Conservation (phyloP, 1,284 basidiomycete species). For the Lentinus polychrous region DNA sequence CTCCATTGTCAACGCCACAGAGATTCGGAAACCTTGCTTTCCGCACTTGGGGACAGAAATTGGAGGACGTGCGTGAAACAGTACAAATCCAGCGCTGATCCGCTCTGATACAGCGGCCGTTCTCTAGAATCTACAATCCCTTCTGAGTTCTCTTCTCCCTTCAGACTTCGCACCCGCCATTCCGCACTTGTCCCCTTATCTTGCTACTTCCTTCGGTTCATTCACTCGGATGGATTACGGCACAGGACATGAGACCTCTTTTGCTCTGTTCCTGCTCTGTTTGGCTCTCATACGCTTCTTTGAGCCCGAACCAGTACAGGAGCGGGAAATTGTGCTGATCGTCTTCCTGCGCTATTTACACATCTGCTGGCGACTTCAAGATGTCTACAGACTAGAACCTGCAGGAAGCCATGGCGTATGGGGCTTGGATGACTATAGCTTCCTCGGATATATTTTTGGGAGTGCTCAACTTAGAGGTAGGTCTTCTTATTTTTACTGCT, state of each 20-base stretch:
- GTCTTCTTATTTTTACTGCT: slow-evolving; percentile 12
- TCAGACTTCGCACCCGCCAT: slow-evolving; percentile 38
- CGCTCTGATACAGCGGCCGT: slow-evolving; percentile 1
- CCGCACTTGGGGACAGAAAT: slow-evolving; percentile 75
- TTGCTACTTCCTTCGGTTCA: slow-evolving; percentile 86
- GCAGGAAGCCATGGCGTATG: slow-evolving; percentile 98
- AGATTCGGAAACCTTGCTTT: slow-evolving; percentile 95
- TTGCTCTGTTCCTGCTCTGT: slow-evolving; percentile 72
- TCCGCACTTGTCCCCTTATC: slow-evolving; percentile 66
- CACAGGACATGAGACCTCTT: slow-evolving; percentile 91
- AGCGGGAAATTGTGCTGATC: slow-evolving; percentile 56
- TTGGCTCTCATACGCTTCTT: slow-evolving; percentile 62
- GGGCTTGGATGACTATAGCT: slow-evolving; percentile 94
- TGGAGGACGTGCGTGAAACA: slow-evolving; percentile 60
- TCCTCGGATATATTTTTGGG: slow-evolving; percentile 89
- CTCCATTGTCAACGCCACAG: slow-evolving; percentile 75
- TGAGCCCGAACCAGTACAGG: slow-evolving; percentile 42
- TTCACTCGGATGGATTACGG: slow-evolving; percentile 94
- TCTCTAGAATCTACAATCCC: slow-evolving; percentile 49
- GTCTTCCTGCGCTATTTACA: slow-evolving; percentile 75
- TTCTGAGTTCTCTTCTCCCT: slow-evolving; percentile 51
- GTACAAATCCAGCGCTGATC: slow-evolving; percentile 5
- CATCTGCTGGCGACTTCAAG: slow-evolving; percentile 83
- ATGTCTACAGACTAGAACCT: slow-evolving; percentile 88
- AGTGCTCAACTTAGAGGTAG: slow-evolving; percentile 82